Percentiles rank a stretch among this genome's conserved stretches.
phyloP scores from a whole-genome alignment of 208 protist genomes.

The Leishmania martiniquensis region DNA sequence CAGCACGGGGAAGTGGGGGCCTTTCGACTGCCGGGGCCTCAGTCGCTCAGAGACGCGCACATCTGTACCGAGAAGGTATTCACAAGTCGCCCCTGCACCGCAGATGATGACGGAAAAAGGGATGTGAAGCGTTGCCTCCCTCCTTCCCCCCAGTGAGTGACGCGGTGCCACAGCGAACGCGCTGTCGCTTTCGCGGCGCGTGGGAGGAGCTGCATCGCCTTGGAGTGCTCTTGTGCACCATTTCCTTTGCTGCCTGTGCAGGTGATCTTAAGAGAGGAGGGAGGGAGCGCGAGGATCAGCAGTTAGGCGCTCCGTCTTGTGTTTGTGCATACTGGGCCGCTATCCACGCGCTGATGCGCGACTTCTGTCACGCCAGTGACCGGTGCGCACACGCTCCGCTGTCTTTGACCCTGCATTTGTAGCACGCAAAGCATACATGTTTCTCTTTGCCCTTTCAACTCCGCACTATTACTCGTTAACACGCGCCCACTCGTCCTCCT shows the following conservation, averaged over 20 bases:
- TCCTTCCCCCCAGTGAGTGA: neutral
- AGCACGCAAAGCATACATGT: neutral
- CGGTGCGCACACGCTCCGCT: neutral
- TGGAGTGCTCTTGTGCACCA: neutral
- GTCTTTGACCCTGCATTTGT: neutral
- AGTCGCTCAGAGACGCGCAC: neutral
- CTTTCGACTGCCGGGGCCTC: neutral
- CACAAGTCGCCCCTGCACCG: neutral
- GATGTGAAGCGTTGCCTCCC: neutral
- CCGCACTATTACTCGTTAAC: conserved; percentile 14
- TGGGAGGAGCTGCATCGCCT: neutral
- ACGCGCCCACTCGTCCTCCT: conserved; percentile 75
- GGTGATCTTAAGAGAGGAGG: neutral
- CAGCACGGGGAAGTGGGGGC: neutral
- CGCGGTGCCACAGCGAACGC: neutral
- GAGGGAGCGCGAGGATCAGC: neutral
- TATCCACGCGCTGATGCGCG: neutral
- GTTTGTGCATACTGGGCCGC: neutral
- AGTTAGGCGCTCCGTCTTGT: neutral
- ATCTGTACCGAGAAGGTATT: neutral
- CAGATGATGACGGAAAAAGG: neutral
- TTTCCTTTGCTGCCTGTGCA: neutral
- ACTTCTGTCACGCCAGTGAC: neutral
- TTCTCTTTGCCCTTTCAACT: neutral
- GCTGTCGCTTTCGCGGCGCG: neutral